These are phyloP conservation scores for Boletus tomentosulus DNA, from an alignment of 768 basidiomycete genomes.

Conservation along the genomic window DNA sequence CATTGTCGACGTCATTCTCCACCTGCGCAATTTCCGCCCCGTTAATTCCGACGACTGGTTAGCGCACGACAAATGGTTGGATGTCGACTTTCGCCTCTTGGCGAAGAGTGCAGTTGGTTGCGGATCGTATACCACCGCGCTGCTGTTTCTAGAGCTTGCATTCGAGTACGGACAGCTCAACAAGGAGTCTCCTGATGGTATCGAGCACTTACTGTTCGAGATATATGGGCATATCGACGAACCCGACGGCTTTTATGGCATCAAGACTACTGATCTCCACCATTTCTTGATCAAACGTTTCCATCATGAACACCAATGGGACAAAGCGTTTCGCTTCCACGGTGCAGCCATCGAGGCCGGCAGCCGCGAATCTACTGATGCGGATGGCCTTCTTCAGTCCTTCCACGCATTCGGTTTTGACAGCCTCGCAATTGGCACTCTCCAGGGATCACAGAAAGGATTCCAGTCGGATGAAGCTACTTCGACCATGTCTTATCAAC, in stretches of 20 bases:
- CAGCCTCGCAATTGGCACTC: slow-evolving; percentile 71
- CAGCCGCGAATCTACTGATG: slow-evolving; percentile 36
- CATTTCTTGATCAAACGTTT: slow-evolving; percentile 79
- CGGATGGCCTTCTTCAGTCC: slow-evolving; percentile 69
- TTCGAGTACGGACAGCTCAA: slow-evolving; percentile 41
- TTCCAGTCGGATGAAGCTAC: slow-evolving; percentile 27
- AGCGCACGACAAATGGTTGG: slow-evolving; percentile 79
- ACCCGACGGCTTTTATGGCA: slow-evolving; percentile 97
- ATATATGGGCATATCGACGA: slow-evolving; percentile 96
- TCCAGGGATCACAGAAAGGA: slow-evolving; percentile 42
- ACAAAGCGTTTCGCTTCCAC: slow-evolving; percentile 85
- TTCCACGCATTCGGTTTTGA: slow-evolving; percentile 91
- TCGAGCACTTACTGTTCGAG: slow-evolving; percentile 78
- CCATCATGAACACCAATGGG: slow-evolving; percentile 92
- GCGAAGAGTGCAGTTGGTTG: slow-evolving; percentile 69
- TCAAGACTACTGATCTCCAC: slow-evolving; percentile 72
- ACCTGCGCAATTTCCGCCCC: slow-evolving; percentile 68
- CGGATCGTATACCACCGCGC: slow-evolving; percentile 83
- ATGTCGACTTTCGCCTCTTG: slow-evolving; percentile 68
- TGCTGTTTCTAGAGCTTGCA: slow-evolving; percentile 85
- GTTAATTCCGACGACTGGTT: slow-evolving; percentile 34
- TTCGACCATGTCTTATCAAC: slow-evolving; percentile 60
- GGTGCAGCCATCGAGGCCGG: slow-evolving; percentile 78
- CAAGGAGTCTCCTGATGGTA: slow-evolving; percentile 27
- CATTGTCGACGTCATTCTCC: slow-evolving; percentile 72